Evolutionary conservation across 371 early-diverging fungal species (phyloP), one percentile per base, ranked within the genome.

Genomic region (Mortierella sp.): DNA sequence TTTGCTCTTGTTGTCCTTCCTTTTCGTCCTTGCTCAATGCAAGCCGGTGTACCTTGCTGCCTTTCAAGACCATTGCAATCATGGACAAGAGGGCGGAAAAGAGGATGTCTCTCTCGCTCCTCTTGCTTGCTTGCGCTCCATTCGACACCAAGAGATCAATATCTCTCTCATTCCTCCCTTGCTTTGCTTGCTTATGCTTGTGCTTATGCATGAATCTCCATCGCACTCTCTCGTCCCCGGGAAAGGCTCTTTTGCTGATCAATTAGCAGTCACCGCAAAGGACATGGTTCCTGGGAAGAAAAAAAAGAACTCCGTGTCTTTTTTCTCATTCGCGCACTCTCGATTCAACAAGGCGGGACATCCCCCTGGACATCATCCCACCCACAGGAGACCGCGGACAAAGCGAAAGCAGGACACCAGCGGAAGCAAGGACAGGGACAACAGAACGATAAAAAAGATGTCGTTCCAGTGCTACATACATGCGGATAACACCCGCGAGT

Each of bases 401-500:
- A 34, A 8, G 21, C 26, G 37, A 59, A 54, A 14, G 24, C 19
- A 14, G 6, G 40, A 24, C 13, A 5, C 5, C 13, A 54, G 13
- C n/a, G 55, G 50, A 50, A 50, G 16, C 50, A 61, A 34, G 54
- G 4, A 51, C 1, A 51, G 19, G 5, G 14, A 14, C 13, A 16
- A 59, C 4, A 59, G 28, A 28, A 14, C 13, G 14, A 61, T 61
- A 48, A n/a, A 40, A 44, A 34, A 24, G 48, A 69, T 84, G 85
- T 75, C 85, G 78, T 84, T 84, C 51, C 85, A 75, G 72, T 84
- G 85, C 55, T 77, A 80, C 61, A 71, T 71, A 53, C 85, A 84
- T 71, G 85, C 85, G 16, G 85, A 84, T 80, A 84, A 80, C 76
- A 84, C 85, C 34, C 80, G 85, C 72, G 85, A 84, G 74, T 84